Evolutionary conservation across 2,329 filamentous ascomycete species (phyloP).

Genomic region (Aspergillus unguis): DNA sequence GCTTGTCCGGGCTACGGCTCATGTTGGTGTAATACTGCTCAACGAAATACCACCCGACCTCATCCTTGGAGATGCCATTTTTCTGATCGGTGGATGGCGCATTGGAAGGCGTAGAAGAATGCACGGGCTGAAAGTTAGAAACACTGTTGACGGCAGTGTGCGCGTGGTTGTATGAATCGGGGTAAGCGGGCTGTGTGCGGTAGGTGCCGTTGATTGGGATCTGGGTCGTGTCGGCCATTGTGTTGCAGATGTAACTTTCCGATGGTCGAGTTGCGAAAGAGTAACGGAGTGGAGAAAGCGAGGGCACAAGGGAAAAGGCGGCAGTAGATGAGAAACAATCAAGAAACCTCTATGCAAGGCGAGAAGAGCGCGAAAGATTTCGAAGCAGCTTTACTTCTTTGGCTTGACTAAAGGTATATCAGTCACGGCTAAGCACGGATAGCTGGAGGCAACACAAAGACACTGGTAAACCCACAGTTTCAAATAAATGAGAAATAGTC

Average conservation of each 20-base stretch:
- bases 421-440: conserved; percentile 12
- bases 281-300: conserved; percentile 1
- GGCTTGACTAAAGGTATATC: conserved; percentile 23
- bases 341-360: conserved; percentile 19
- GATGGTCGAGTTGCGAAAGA: conserved; percentile 8
- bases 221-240: conserved; percentile 42
- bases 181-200: conserved; percentile 38
- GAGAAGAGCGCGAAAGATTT: conserved; percentile 18
- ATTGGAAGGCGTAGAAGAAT: conserved; percentile 40
- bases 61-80: conserved; percentile 68
- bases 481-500: conserved; percentile 12
- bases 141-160: conserved; percentile 34
- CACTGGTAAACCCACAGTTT: conserved; percentile 8
- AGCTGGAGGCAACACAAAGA: conserved; percentile 1
- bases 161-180: conserved; percentile 36
- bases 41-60: conserved; percentile 99
- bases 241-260: conserved; percentile 19
- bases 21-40: conserved; percentile 99
- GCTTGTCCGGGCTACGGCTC: conserved; percentile 89
- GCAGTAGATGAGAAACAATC: conserved; percentile 7
- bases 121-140: conserved; percentile 39
- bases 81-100: conserved; percentile 38
- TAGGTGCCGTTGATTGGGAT: conserved; percentile 43
- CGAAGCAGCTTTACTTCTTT: conserved; percentile 18
- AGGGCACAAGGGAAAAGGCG: background rate